Evolutionary conservation across 2,329 filamentous ascomycete genomes (phyloP), one percentile per base, ranked within the genome.

Genomic region (Sclerotinia subarctica): DNA sequence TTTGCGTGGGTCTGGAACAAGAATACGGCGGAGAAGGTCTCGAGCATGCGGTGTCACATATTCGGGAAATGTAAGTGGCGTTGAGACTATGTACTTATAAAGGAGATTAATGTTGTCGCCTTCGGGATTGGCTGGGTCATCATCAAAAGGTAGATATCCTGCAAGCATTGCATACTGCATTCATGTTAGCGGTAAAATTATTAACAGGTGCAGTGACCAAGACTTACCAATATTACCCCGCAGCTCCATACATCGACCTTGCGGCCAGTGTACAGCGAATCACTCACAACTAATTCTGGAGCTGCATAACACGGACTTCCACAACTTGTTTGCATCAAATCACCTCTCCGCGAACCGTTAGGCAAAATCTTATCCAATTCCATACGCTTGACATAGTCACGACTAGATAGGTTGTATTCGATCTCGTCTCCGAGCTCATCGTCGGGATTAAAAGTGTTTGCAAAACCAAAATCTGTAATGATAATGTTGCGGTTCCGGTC

Each of bases 171-270:
- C 95, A 79, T 99, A 99, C 94, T 98, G 76, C 58, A 49, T 53
- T 67, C 72, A 66, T 69, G 72, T 73, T 71, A 77, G 73, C 69
- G 19, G 71, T 68, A 49, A 67, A 59, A 21, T 29, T 70, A 38
- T 35, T 38, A 10, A 66, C 10, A 59, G 15, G 58, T 8, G 38
- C 54, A 44, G 32, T 7, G n/a, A 71, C 47, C 44, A 11, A 35
- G 42, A 84, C 92, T 81, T 85, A 97, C 94, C 85, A 99, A 79
- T 76, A 99, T 99, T 51, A 99, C 95, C 80, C 95, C 95, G 78
- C 95, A 99, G 79, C 95, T 98, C 95, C 95, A 99, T 47, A 99
- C 95, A 77, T 99, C 95, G 35, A 99, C 95, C 80, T 99, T 99
- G 64, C 94, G 89, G 58, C 95, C 95, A 2, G 95, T 99, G 80